Conservation (phyloP, 1,139 yeast species). For the Candida sanyaensis region DNA sequence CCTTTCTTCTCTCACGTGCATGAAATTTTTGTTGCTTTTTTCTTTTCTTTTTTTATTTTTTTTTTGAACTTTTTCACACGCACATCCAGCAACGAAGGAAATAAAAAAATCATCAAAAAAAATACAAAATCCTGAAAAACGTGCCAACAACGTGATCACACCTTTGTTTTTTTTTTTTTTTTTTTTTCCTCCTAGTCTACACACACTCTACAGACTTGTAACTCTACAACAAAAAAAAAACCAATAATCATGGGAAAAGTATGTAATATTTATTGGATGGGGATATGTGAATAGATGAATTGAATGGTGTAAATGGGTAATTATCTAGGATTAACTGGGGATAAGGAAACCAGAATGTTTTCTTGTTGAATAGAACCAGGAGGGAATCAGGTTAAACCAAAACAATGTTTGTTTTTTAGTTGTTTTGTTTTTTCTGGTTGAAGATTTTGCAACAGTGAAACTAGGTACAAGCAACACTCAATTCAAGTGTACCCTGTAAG, state of each 20-base stretch:
- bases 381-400: too few relatives aligned
- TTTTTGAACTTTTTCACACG: background rate
- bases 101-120: constrained; percentile 2
- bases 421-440: too few relatives aligned
- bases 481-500: too few relatives aligned
- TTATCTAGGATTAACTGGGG: too few relatives aligned
- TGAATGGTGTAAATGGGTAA: background rate
- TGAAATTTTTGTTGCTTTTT: background rate
- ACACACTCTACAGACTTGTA: background rate
- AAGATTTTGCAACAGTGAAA: too few relatives aligned
- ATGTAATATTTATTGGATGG: background rate
- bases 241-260: constrained; percentile 1
- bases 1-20: background rate
- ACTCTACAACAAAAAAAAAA: background rate
- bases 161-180: background rate
- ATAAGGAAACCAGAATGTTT: too few relatives aligned
- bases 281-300: background rate
- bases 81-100: background rate
- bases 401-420: too few relatives aligned
- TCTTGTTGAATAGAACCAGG: too few relatives aligned
- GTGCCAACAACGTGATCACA: constrained; percentile 7
- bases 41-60: too few relatives aligned
- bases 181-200: background rate
- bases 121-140: constrained; percentile 2
- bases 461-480: too few relatives aligned